A percentile compares a stretch with the other conserved stretches of the same genome.
phyloP scores from a whole-genome alignment of 768 basidiomycete species.

The Lactarius tabidus region DNA sequence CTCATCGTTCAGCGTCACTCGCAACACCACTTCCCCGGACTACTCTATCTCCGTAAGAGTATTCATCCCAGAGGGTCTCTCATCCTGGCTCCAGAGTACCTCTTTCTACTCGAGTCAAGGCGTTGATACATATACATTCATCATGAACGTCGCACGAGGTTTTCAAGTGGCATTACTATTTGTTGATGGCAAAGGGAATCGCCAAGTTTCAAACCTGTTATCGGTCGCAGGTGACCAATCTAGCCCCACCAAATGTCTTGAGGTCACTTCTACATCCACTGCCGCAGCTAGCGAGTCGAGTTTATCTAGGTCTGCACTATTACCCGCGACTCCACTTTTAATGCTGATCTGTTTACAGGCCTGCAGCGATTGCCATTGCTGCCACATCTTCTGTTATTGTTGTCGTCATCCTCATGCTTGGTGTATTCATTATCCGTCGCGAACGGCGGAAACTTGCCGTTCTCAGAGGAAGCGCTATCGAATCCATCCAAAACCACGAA shows the following conservation, averaged over 20 bases:
- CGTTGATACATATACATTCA: conserved; percentile 41
- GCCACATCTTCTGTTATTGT: not conserved
- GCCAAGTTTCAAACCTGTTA: conserved; percentile 42
- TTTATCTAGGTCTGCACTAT: conserved; percentile 7
- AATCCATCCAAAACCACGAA: not conserved
- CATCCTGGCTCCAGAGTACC: conserved; percentile 29
- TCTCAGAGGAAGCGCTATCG: not conserved
- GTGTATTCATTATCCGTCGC: conserved; percentile 3
- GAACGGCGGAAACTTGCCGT: conserved; percentile 9
- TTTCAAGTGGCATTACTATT: conserved; percentile 43
- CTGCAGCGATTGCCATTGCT: conserved; percentile 15
- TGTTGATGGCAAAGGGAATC: conserved; percentile 38
- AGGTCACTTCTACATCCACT: not conserved
- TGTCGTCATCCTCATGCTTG: conserved; percentile 8
- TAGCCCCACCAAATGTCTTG: conserved; percentile 31
- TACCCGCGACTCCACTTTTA: not conserved
- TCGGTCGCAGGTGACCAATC: conserved; percentile 35
- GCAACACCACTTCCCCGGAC: conserved; percentile 36
- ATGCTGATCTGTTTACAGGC: conserved; percentile 3
- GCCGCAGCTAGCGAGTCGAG: not conserved
- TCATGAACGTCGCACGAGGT: conserved; percentile 38
- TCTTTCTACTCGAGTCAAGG: conserved; percentile 25
- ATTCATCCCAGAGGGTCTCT: conserved; percentile 31
- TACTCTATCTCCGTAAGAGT: conserved; percentile 39
- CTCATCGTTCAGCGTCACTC: conserved; percentile 43